phyloP scores from a whole-genome alignment of 495 filamentous ascomycete genomes.

The Cercophora sp. region DNA sequence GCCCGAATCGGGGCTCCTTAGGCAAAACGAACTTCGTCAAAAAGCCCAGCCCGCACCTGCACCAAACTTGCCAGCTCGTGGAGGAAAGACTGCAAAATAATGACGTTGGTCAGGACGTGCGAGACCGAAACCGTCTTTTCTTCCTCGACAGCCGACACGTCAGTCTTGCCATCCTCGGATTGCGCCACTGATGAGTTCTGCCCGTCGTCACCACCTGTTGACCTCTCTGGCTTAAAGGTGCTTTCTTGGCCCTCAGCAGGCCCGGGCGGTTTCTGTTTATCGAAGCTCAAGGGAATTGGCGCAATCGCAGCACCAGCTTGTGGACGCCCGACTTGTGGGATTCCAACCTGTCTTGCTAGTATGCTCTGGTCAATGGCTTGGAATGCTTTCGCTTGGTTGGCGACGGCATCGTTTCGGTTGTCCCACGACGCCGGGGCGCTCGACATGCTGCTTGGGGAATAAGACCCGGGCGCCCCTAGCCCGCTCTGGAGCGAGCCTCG shows the following conservation, averaged over 20 bases:
- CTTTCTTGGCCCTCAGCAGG: background rate
- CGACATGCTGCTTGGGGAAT: conserved; percentile 30
- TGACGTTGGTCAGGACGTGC: conserved; percentile 79
- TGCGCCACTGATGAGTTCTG: conserved; percentile 26
- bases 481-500: no score
- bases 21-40: conserved; percentile 76
- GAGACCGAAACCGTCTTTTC: conserved; percentile 64
- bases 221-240: conserved; percentile 13
- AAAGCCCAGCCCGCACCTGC: conserved; percentile 79
- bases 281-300: conserved; percentile 37
- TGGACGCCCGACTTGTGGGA: conserved; percentile 25
- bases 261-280: conserved; percentile 23
- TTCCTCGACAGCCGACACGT: conserved; percentile 19
- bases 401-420: conserved; percentile 26
- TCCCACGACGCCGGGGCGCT: conserved; percentile 21
- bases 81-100: conserved; percentile 78
- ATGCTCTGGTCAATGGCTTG: conserved; percentile 52
- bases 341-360: conserved; percentile 41
- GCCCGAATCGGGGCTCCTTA: conserved; percentile 25
- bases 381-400: conserved; percentile 46
- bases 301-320: conserved; percentile 24
- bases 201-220: conserved; percentile 16
- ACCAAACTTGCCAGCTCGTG: conserved; percentile 83
- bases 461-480: conserved; percentile 23
- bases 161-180: conserved; percentile 40